phyloP scores from a whole-genome alignment of 169 alveolate genomes.

The Cryptosporidium xiaoi region DNA sequence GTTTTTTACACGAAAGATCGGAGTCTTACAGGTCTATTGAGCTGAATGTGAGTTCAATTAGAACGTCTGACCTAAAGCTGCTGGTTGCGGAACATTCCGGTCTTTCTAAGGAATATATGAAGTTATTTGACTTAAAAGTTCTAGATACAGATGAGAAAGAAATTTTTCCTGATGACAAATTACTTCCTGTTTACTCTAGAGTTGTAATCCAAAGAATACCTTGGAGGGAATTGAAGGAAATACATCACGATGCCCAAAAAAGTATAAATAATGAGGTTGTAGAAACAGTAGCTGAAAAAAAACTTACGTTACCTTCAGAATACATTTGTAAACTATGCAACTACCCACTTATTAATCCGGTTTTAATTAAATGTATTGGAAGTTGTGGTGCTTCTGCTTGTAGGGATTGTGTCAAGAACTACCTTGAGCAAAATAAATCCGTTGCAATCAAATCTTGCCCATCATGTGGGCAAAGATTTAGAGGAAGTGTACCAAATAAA shows the following conservation, averaged over 20 bases:
- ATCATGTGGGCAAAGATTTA: constrained; percentile 62
- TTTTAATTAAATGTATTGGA: constrained; percentile 58
- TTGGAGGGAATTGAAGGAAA: constrained; percentile 68
- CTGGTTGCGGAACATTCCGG: constrained; percentile 72
- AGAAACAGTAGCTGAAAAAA: constrained; percentile 35
- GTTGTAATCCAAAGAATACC: constrained; percentile 73
- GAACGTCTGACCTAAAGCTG: constrained; percentile 58
- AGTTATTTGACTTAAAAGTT: constrained; percentile 45
- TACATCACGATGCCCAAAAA: constrained; percentile 68
- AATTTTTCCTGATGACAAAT: constrained; percentile 55
- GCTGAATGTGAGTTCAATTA: constrained; percentile 46
- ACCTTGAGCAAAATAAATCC: constrained; percentile 46
- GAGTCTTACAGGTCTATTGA: constrained; percentile 59
- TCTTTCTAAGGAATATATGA: constrained; percentile 57
- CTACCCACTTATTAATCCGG: constrained; percentile 61
- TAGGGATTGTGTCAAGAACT: constrained; percentile 69
- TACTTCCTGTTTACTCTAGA: constrained; percentile 67
- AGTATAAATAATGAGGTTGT: constrained; percentile 20
- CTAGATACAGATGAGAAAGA: constrained; percentile 62
- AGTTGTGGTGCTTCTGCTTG: constrained; percentile 74
- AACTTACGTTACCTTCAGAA: constrained; percentile 60
- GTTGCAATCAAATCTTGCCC: constrained; percentile 59
- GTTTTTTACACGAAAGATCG: constrained; percentile 54
- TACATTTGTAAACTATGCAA: constrained; percentile 58
- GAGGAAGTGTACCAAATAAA: constrained; percentile 73